phyloP scores from a whole-genome alignment of 2,329 filamentous ascomycete genomes.

The Colletotrichum somersetense region DNA sequence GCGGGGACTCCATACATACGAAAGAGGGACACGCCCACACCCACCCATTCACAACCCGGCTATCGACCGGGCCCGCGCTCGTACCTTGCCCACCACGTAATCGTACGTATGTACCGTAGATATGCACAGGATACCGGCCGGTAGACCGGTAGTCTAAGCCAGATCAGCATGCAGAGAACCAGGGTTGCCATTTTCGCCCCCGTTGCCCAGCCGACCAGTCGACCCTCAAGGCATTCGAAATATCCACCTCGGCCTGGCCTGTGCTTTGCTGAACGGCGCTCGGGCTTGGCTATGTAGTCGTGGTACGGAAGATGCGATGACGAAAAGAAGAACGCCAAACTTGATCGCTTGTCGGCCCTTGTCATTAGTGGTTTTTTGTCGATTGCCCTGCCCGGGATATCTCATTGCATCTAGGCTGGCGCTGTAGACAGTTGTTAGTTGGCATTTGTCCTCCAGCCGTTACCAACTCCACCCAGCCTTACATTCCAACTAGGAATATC shows the following conservation, averaged over 20 bases:
- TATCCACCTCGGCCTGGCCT: conserved; percentile 6
- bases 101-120: not conserved
- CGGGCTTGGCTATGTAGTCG: no score
- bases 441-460: not conserved
- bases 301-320: not conserved
- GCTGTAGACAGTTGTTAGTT: not conserved
- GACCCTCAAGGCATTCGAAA: conserved; percentile 22
- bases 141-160: conserved; percentile 23
- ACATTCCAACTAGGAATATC: not conserved
- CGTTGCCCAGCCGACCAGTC: conserved; percentile 37
- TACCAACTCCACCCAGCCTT: not conserved
- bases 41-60: conserved; percentile 8
- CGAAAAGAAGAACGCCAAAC: conserved; percentile 6
- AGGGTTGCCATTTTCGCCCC: conserved; percentile 38
- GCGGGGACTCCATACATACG: conserved; percentile 4
- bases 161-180: conserved; percentile 40
- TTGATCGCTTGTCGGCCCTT: not conserved
- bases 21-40: conserved; percentile 8
- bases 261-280: not conserved
- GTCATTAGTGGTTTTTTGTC: not conserved
- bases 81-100: conserved; percentile 12
- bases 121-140: no score
- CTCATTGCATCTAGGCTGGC: not conserved
- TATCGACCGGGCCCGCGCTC: conserved; percentile 5
- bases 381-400: conserved; percentile 10